Conservation (phyloP, 164 flowering plant genomes). For the Akebia trifoliata region DNA sequence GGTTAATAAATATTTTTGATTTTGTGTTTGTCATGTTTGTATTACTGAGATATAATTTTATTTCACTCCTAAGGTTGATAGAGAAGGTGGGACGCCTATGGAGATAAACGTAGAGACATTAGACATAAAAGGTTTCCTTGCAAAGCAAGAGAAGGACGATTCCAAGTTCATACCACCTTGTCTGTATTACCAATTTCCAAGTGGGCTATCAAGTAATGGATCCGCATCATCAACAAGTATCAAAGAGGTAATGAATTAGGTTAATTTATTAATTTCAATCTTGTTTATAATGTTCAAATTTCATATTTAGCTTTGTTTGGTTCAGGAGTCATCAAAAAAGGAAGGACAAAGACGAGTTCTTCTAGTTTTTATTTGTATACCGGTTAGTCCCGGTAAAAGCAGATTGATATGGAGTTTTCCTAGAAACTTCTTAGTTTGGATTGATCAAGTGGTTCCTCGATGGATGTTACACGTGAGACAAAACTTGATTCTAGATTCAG, state of each 20-base stretch:
- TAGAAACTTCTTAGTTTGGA: constrained; percentile 67
- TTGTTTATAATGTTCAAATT: too few relatives aligned
- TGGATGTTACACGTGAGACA: constrained; percentile 79
- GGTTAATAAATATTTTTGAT: too few relatives aligned
- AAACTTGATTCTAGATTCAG: constrained; percentile 82
- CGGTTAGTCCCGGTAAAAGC: constrained; percentile 85
- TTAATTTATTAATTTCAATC: not conserved
- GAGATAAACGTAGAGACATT: constrained; percentile 41
- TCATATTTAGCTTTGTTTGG: not conserved
- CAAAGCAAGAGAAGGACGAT: constrained; percentile 36
- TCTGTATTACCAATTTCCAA: constrained; percentile 35
- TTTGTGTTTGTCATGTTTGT: too few relatives aligned
- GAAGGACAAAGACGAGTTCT: constrained; percentile 21
- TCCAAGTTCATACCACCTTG: constrained; percentile 60
- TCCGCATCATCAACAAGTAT: constrained; percentile 24
- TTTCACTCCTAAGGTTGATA: constrained; percentile 54
- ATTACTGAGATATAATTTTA: not conserved
- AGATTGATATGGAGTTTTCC: constrained; percentile 79
- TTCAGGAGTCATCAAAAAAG: not conserved
- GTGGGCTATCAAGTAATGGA: constrained; percentile 19
- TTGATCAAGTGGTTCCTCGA: constrained; percentile 61
- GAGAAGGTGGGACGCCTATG: constrained; percentile 82
- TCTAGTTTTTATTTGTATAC: constrained; percentile 65
- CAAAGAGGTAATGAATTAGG: constrained; percentile 26
- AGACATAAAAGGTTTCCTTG: constrained; percentile 51